A percentile compares a stretch with the other conserved stretches of the same genome.
phyloP scores from a whole-genome alignment of 2,329 filamentous ascomycete species.

The Colletotrichum gigasporum region DNA sequence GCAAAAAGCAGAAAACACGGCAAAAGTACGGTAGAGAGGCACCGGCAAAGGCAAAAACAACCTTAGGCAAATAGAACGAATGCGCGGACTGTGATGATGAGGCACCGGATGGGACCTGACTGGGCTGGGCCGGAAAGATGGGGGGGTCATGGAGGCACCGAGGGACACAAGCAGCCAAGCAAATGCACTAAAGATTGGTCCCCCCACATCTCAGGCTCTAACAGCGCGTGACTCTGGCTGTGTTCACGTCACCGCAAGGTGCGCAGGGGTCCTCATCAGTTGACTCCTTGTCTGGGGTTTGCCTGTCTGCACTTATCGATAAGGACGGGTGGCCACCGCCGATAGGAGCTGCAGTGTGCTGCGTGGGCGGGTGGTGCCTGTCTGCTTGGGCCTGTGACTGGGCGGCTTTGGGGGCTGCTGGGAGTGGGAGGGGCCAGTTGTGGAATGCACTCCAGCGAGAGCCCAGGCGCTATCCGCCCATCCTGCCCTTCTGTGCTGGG shows the following conservation, averaged over 20 bases:
- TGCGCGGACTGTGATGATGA: conserved; percentile 11
- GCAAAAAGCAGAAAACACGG: background rate
- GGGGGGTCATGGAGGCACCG: background rate
- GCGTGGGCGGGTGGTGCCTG: background rate
- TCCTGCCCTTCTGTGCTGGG: no score
- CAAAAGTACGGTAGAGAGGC: background rate
- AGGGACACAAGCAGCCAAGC: conserved; percentile 1
- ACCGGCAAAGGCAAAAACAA: background rate
- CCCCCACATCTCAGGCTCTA: conserved; percentile 17
- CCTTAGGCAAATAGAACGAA: background rate
- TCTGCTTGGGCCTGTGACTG: background rate
- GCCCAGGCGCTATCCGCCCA: no score
- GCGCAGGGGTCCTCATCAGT: conserved; percentile 25
- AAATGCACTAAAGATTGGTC: conserved; percentile 20
- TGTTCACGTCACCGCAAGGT: conserved; percentile 30
- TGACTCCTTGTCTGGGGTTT: conserved; percentile 19
- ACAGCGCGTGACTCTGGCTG: conserved; percentile 30
- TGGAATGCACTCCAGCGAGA: no score
- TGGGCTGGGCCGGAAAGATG: background rate
- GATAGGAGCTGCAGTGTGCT: background rate
- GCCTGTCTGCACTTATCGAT: conserved; percentile 27
- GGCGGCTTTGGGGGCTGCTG: background rate
- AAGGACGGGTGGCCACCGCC: conserved; percentile 9
- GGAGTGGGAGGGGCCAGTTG: background rate
- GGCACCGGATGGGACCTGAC: conserved; percentile 2